Percentiles rank a stretch among this genome's conserved stretches.
These are phyloP conservation scores for Passalora sequoiae DNA, from an alignment of 2,329 filamentous ascomycete genomes.

Conservation along the genomic window DNA sequence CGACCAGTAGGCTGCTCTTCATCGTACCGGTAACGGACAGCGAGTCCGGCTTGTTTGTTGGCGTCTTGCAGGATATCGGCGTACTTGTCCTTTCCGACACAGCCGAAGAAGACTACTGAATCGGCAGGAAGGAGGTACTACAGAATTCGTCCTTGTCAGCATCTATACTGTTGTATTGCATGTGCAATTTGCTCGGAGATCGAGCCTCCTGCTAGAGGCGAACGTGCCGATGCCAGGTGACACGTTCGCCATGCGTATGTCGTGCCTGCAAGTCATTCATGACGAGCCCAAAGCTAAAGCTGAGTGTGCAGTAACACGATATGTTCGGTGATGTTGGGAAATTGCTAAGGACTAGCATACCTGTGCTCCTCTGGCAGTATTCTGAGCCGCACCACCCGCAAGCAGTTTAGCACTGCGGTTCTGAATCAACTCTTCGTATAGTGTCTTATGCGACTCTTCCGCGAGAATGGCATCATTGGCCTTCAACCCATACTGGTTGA, in stretches of 20 bases:
- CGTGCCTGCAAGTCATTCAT: background rate
- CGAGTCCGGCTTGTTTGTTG: constrained; percentile 79
- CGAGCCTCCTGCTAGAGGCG: background rate
- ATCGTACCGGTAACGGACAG: constrained; percentile 92
- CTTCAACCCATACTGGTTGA: constrained; percentile 91
- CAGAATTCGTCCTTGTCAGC: constrained; percentile 7
- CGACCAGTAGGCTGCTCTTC: constrained; percentile 78
- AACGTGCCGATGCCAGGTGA: background rate
- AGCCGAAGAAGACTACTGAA: constrained; percentile 88
- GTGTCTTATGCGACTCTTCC: constrained; percentile 78
- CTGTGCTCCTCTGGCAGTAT: constrained; percentile 90
- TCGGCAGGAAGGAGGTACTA: constrained; percentile 85
- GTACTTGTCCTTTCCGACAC: constrained; percentile 94
- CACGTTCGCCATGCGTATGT: background rate
- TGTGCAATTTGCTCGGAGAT: background rate
- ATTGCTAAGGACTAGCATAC: constrained; percentile 34
- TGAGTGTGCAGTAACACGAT: background rate
- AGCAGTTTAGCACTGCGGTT: constrained; percentile 92
- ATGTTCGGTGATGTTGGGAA: background rate
- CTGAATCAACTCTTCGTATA: constrained; percentile 91
- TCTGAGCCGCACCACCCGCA: constrained; percentile 93
- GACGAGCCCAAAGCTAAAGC: background rate
- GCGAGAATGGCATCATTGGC: constrained; percentile 96
- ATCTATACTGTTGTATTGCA: constrained; percentile 1
- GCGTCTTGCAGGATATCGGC: constrained; percentile 81